phyloP scores from a whole-genome alignment of 257 asterid species.

The Solanum phureja region DNA sequence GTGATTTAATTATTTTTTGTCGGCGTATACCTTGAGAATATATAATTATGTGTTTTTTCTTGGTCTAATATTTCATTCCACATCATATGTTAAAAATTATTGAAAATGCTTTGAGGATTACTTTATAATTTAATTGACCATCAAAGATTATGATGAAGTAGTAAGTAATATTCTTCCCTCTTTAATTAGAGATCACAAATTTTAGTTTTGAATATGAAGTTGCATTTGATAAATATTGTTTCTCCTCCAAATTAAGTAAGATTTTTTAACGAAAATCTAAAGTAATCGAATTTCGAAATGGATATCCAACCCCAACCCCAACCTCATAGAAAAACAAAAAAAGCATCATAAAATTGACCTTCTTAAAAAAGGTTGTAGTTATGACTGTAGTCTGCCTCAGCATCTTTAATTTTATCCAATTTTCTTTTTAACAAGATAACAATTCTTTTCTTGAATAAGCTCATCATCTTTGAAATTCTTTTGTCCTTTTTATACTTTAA shows the following conservation, averaged over 20 bases:
- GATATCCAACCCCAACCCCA: neutral
- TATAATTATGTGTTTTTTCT: neutral
- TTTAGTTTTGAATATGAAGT: neutral
- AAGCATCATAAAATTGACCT: neutral
- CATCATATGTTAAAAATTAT: neutral
- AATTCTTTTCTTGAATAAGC: neutral
- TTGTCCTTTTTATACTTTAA: neutral
- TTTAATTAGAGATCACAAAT: neutral
- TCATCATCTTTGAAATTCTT: neutral
- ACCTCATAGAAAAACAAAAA: neutral
- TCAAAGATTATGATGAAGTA: accelerated
- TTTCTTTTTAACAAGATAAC: neutral
- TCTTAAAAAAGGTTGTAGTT: neutral
- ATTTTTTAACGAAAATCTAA: accelerated
- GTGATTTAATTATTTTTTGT: neutral
- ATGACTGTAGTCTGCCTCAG: neutral
- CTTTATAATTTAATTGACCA: neutral
- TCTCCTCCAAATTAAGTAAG: neutral
- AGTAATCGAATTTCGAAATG: neutral
- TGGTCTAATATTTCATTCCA: neutral
- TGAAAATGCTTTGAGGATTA: neutral
- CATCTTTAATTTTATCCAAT: neutral
- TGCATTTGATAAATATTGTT: neutral
- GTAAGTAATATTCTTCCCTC: neutral
- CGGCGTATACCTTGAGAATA: neutral